These are phyloP conservation scores for Mycena indigotica DNA, from an alignment of 768 basidiomycete species.

Conservation along the genomic window DNA sequence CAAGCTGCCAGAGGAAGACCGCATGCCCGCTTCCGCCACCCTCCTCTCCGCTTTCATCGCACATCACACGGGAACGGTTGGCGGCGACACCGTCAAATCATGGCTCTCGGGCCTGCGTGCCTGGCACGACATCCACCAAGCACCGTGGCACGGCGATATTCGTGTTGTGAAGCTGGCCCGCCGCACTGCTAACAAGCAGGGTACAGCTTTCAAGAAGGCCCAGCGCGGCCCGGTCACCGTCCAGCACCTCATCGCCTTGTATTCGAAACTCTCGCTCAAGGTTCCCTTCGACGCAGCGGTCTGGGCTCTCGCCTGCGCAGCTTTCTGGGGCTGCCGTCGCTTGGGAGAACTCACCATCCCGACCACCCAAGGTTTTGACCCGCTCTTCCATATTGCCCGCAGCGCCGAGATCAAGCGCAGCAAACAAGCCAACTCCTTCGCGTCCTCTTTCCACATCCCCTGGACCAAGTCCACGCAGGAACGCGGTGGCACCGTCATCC, in stretches of 20 bases:
- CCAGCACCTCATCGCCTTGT: slow-evolving; percentile 22
- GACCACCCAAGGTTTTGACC: slow-evolving; percentile 11
- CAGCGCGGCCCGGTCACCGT: too few species aligned
- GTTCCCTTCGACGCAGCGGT: slow-evolving; percentile 35
- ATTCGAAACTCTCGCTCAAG: slow-evolving; percentile 30
- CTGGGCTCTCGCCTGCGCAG: slow-evolving; percentile 34
- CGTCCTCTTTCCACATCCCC: slow-evolving; percentile 30
- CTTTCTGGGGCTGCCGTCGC: slow-evolving; percentile 39
- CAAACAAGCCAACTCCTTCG: slow-evolving; percentile 23
- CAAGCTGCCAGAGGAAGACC: slow-evolving; percentile 27
- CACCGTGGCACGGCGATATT: slow-evolving; percentile 39
- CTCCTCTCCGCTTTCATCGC: slow-evolving; percentile 36
- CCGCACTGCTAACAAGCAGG: slow-evolving; percentile 23
- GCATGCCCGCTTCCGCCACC: too few species aligned
- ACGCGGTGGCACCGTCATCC: too few species aligned
- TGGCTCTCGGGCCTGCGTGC: slow-evolving; percentile 39
- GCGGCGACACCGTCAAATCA: slow-evolving; percentile 28
- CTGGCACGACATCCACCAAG: slow-evolving; percentile 40
- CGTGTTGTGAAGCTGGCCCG: slow-evolving; percentile 24
- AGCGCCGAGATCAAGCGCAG: background rate
- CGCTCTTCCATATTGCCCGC: slow-evolving; percentile 10
- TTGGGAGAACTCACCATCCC: slow-evolving; percentile 34
- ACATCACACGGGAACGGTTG: slow-evolving; percentile 7
- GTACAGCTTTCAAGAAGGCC: slow-evolving; percentile 22
- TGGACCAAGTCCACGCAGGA: slow-evolving; percentile 35